Base-by-base conservation (phyloP, 2,329 filamentous ascomycete species). In the Aspergillus awamori region DNA sequence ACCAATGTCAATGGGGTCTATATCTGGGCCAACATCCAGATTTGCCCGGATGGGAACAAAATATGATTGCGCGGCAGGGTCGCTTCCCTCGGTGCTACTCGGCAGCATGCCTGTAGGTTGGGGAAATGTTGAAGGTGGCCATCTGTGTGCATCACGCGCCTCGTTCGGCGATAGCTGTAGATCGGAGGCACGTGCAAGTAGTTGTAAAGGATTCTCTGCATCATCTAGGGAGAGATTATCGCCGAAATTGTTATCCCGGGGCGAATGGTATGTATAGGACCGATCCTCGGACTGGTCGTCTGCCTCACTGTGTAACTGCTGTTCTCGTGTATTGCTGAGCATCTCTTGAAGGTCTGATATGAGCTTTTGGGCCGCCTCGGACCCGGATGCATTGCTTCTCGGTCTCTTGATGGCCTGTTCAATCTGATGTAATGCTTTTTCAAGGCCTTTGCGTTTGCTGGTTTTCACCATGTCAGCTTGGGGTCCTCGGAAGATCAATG, bases 371-470 rank as follows among this genome's bases (percentile, higher is more conserved):
- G 81, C 77, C 48, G 78, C 76, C 62, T 77, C 76, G 26, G 79
- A 72, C 7, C 77, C 74, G 45, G 75, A 74, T 4, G 79, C 69
- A 49, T 81, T 79, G 55, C 82, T 73, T 57, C 81, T 80, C 24
- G 85, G 83, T 53, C 86, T 79, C 70, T 85, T 82, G 58, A 89
- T 79, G 11, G 88, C 89, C 72, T 91, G 87, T 69, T 91, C 88
- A 62, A 92, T 88, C 70, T 91, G 89, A 69, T 86, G 87, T 20
- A 92, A 83, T 3, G 89, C 89, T 76, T 91, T 92, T 64, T 91
- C 89, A 30, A 92, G 77, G 0, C 89, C 89, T 15, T 87, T 89
- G 43, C 89, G 86, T 75, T 92, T 92, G 74, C 89, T 91, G 64
- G 15, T n/a, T 26, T 17, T 13, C 8, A 6, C 10, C n/a, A 5